Base-by-base conservation (phyloP, 2,329 filamentous ascomycete species). In the Trichothecium sympodiale region DNA sequence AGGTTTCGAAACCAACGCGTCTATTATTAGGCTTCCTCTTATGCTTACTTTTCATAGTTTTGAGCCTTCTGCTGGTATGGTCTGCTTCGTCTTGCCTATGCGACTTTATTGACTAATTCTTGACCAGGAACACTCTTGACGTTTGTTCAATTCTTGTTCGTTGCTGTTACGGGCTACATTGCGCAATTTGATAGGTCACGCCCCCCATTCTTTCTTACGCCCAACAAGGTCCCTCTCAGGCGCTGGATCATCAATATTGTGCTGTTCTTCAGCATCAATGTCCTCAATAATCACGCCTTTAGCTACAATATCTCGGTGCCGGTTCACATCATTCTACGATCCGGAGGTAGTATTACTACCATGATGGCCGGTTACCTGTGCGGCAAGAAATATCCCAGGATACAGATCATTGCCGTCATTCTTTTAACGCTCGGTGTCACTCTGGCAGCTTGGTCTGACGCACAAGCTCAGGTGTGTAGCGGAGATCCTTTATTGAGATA, bases 261-360 rank as follows among this genome's bases (percentile, higher is more conserved):
- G 4, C 74, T 95, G 47, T 96, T 96, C 61, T 91, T 94, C 56
- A 74, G 74, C 42, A 91, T 98, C 60, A 98, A 96, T 50, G 77
- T 96, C 39, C 64, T 98, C 52, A 98, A 98, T 62, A 98, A 98
- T 51, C 89, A 89, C 67, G 91, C 89, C 6, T 98, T 98, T 57
- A 88, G 86, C 43, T 98, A 95, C 62, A 80, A 87, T 48, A 96
- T 98, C 38, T 94, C 87, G 6, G 86, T 98, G 0, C 91, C 91
- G 2, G 78, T 98, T 33, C 91, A 98, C 54, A 98, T 98, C 49
- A 96, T 98, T 46, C 68, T 98, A 20, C 77, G 91, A 36, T 95
- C 88, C 33, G 94, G 89, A 34, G 91, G 91, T 13, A 94, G 88
- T 49, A 93, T 96, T 42, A 93, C 88, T 4, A 96, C 91, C 8